A percentile compares a stretch with the other conserved stretches of the same genome.
Evolutionary conservation across 805 yeast species (phyloP).

Genomic region (Pichia sporocuriosa): DNA sequence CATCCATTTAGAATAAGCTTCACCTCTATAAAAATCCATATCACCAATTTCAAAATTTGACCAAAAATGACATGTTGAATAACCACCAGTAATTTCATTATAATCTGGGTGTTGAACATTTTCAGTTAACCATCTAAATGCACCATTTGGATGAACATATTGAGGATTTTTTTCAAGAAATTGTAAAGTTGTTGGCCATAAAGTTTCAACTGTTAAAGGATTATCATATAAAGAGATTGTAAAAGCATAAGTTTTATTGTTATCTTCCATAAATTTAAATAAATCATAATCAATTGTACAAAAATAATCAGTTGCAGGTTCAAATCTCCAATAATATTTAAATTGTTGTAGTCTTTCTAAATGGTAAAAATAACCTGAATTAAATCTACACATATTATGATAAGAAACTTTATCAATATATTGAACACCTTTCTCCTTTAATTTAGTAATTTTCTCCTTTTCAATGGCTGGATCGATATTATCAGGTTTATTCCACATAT

Average conservation of each 20-base stretch:
- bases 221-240: constrained; percentile 66
- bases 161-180: constrained; percentile 55
- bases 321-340: constrained; percentile 76
- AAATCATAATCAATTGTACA: constrained; percentile 71
- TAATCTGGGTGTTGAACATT: constrained; percentile 44
- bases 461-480: constrained; percentile 36
- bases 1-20: constrained; percentile 64
- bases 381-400: constrained; percentile 82
- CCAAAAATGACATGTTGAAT: constrained; percentile 78
- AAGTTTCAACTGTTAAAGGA: constrained; percentile 53
- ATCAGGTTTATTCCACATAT: constrained; percentile 44
- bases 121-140: constrained; percentile 51
- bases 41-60: constrained; percentile 81
- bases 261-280: constrained; percentile 64
- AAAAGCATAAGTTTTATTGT: constrained; percentile 69
- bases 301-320: constrained; percentile 64
- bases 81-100: constrained; percentile 34
- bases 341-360: constrained; percentile 54
- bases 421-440: constrained; percentile 41
- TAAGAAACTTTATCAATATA: constrained; percentile 59
- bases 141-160: constrained; percentile 50
- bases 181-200: constrained; percentile 66
- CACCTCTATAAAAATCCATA: constrained; percentile 70
- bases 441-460: constrained; percentile 31
- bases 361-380: constrained; percentile 59